Conservation (phyloP, 1,284 basidiomycete species). For the Ceraceosorus guamensis region DNA sequence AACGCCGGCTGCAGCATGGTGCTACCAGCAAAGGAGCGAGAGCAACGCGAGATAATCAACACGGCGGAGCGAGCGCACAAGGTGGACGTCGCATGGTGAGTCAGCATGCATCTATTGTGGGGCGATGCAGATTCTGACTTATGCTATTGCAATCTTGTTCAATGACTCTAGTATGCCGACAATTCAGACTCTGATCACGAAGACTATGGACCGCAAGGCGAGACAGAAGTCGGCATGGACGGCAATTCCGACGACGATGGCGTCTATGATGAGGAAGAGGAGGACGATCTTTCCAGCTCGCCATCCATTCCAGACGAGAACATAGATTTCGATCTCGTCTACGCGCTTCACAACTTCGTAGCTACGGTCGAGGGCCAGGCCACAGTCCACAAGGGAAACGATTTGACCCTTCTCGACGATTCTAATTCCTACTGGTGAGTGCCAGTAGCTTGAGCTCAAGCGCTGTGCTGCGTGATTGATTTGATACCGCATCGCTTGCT, state of each 20-base stretch:
- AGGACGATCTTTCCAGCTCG: constrained; percentile 45
- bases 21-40: constrained; percentile 20
- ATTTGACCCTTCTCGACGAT: constrained; percentile 46
- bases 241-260: constrained; percentile 36
- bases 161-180: constrained; percentile 17
- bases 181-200: constrained; percentile 20
- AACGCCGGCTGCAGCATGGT: constrained; percentile 1
- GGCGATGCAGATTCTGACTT: background rate
- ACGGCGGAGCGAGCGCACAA: constrained; percentile 3
- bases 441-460: background rate
- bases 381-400: constrained; percentile 48
- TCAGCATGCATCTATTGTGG: background rate
- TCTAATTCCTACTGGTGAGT: constrained; percentile 46
- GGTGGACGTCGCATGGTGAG: background rate
- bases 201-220: constrained; percentile 8
- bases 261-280: constrained; percentile 39
- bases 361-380: constrained; percentile 48
- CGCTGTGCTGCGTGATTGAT: background rate
- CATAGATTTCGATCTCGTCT: constrained; percentile 49
- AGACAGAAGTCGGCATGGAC: constrained; percentile 8
- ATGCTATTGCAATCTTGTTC: background rate
- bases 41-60: constrained; percentile 21
- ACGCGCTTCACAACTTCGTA: constrained; percentile 47
- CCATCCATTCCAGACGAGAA: constrained; percentile 48
- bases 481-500: background rate